Evolutionary conservation across 805 yeast species (phyloP).

Genomic region (Pichia heedii): DNA sequence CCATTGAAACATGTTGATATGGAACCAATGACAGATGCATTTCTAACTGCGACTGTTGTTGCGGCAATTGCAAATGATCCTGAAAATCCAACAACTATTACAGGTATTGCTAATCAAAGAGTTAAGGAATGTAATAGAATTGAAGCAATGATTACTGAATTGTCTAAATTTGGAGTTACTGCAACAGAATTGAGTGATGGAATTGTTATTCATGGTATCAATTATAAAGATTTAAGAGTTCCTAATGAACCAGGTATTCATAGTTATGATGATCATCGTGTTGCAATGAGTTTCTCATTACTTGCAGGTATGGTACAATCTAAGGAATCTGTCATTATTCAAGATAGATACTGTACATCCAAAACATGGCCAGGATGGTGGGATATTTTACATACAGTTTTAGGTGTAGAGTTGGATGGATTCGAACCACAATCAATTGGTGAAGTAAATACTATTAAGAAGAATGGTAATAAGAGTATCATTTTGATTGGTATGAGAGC

Average conservation of each 20-base stretch:
- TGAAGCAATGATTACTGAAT: conserved; percentile 83
- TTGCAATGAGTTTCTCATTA: conserved; percentile 93
- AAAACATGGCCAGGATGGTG: conserved; percentile 99
- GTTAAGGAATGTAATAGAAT: conserved; percentile 97
- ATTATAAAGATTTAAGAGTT: conserved; percentile 37
- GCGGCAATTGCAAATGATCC: conserved; percentile 74
- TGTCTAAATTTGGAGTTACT: conserved; percentile 82
- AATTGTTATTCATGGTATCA: conserved; percentile 71
- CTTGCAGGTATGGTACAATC: conserved; percentile 55
- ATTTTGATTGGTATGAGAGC: conserved; percentile 96
- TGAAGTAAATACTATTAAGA: conserved; percentile 11
- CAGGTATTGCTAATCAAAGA: conserved; percentile 96
- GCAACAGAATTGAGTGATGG: conserved; percentile 90
- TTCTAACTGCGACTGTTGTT: conserved; percentile 90
- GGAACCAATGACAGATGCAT: conserved; percentile 99
- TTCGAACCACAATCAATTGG: conserved; percentile 34
- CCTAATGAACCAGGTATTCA: conserved; percentile 58
- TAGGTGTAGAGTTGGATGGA: conserved; percentile 65
- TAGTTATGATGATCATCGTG: conserved; percentile 93
- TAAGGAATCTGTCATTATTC: conserved; percentile 53
- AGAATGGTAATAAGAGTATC: conserved; percentile 47
- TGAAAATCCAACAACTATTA: conserved; percentile 59
- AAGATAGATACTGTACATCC: conserved; percentile 87
- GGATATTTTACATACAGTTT: conserved; percentile 73
- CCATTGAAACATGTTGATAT: conserved; percentile 77